Evolutionary conservation across 2,329 filamentous ascomycete species (phyloP).

Genomic region (Setomelanomma holmii): DNA sequence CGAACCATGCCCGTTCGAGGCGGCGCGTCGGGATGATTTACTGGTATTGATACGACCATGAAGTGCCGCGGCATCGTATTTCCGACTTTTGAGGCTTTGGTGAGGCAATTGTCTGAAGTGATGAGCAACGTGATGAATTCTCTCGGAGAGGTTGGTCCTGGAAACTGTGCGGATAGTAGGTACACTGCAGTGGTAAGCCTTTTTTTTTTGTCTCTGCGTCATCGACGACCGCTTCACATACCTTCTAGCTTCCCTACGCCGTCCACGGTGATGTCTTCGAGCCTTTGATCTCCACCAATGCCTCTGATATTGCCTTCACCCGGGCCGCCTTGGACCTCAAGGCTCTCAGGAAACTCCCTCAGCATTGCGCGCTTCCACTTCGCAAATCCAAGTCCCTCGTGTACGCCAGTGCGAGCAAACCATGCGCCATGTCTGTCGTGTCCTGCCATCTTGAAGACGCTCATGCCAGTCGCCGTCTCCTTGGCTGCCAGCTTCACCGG

Average conservation of each 20-base stretch:
- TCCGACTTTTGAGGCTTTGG: conserved; percentile 53
- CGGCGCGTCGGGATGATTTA: conserved; percentile 76
- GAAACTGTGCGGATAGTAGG: conserved; percentile 87
- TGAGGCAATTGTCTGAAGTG: conserved; percentile 65
- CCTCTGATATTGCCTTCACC: conserved; percentile 81
- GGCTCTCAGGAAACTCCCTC: conserved; percentile 78
- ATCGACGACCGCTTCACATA: conserved; percentile 37
- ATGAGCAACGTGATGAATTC: conserved; percentile 86
- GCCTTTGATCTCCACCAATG: conserved; percentile 78
- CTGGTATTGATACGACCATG: conserved; percentile 87
- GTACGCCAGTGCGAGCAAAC: conserved; percentile 86
- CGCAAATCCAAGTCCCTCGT: conserved; percentile 77
- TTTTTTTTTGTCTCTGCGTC: background rate
- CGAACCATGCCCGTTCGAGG: conserved; percentile 76
- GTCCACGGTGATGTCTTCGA: conserved; percentile 69
- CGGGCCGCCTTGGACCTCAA: conserved; percentile 73
- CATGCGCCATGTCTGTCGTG: conserved; percentile 86
- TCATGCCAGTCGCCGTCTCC: conserved; percentile 78
- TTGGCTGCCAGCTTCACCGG: conserved; percentile 74
- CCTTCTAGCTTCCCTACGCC: conserved; percentile 70
- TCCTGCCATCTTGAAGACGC: conserved; percentile 78
- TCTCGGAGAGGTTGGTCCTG: conserved; percentile 83
- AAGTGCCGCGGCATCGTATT: conserved; percentile 68
- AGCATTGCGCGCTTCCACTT: conserved; percentile 80
- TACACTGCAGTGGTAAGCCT: conserved; percentile 65